Evolutionary conservation across 768 basidiomycete genomes (phyloP).

Genomic region (Russula foetens): DNA sequence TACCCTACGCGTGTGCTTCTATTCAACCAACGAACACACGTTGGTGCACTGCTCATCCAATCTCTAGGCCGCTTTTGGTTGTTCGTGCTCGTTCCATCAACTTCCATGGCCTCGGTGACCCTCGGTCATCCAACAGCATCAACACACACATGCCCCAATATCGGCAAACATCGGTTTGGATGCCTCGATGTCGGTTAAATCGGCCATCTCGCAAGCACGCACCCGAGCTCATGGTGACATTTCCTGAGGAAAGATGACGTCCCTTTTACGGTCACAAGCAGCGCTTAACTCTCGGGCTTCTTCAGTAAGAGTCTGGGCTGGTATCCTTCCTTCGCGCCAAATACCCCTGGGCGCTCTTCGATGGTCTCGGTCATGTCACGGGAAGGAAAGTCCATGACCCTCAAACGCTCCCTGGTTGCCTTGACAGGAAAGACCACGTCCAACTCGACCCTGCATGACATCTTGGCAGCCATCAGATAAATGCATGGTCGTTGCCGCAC

Average conservation of each 20-base stretch:
- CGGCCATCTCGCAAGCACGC: background rate
- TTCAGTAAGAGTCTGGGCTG: no score
- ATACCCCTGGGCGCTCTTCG: no score
- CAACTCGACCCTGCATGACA: background rate
- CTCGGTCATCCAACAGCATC: no score
- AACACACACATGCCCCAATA: background rate
- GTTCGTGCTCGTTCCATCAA: background rate
- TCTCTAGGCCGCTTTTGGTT: background rate
- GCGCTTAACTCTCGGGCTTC: no score
- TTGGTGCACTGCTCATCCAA: background rate
- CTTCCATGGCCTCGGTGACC: no score
- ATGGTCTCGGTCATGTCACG: no score
- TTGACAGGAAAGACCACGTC: no score
- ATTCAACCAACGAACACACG: background rate
- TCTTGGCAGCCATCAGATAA: background rate
- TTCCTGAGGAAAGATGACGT: no score
- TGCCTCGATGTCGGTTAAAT: background rate
- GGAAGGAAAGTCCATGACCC: no score
- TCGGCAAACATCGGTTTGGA: slow-evolving; percentile 3
- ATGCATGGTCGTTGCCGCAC: background rate
- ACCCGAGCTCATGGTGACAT: background rate
- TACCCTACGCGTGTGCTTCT: background rate
- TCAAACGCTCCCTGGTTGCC: no score
- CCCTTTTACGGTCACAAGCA: no score
- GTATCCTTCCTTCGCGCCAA: no score